Base-by-base conservation (phyloP, 768 basidiomycete genomes). In the Lentinula sp. region DNA sequence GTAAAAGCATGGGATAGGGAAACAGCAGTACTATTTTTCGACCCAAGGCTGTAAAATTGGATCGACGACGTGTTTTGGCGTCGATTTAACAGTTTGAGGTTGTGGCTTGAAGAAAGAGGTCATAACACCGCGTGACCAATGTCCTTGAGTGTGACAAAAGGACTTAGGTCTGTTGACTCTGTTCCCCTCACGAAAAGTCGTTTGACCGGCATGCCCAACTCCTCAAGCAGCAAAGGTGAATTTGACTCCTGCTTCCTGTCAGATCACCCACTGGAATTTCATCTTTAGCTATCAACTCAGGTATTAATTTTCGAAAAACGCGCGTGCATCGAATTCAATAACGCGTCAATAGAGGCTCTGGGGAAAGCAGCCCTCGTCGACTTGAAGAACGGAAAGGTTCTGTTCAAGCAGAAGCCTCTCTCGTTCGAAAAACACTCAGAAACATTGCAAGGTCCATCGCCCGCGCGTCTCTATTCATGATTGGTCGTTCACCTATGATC, bases 21-120 rank as follows among this genome's bases (percentile, higher is more conserved):
- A n/a, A 7, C 13, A 37, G 9, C 75, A 85, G 54, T 45, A 95
- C 95, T 98, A 99, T 84, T 98, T 98, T 76, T 99, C 97, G 0
- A 99, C 95, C 97, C 97, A 99, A 63, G 97, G 94, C 69, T 94
- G 92, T 42, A 85, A 71, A 20, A 77, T 78, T 12, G 85, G 85
- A 60, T 86, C 85, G 9, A 79, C 73, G 1, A 68, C 63, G 59
- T 83, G 82, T 65, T 81, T 79, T 64, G 73, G 67, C 35, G 75
- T 62, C 51, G 74, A 54, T 68, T 79, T 81, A 57, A 65, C 73
- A 9, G 77, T 72, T 36, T 77, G 72, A 52, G 73, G 68, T 67
- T 81, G 81, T 49, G 74, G 68, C 62, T 77, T 74, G 71, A 91
- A 90, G 71, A 92, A 91, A 78, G 85, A 77, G 86, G 90, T 88